phyloP scores from a whole-genome alignment of 129 eudicot species.

The Flaveria linearis region DNA sequence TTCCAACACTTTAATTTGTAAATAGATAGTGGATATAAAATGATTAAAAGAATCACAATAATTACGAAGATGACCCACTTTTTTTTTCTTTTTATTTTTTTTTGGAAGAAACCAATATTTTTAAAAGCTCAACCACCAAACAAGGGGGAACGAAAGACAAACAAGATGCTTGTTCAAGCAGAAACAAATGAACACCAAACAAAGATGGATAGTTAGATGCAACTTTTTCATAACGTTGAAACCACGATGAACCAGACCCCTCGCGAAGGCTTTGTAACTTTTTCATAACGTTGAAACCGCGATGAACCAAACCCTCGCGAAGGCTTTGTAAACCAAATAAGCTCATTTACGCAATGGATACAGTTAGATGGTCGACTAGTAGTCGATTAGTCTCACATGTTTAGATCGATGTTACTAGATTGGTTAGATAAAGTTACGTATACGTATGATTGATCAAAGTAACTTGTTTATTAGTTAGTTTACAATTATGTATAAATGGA shows the following conservation, averaged over 20 bases:
- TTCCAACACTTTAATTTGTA: neutral
- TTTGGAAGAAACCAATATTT: neutral
- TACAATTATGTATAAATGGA: neutral
- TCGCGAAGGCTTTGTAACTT: too few relatives aligned
- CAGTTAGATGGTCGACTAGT: neutral
- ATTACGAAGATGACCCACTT: neutral
- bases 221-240: neutral
- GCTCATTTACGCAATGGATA: too few relatives aligned
- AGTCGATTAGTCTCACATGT: too few relatives aligned
- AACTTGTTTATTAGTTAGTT: neutral
- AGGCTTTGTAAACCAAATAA: too few relatives aligned
- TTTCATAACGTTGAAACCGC: neutral
- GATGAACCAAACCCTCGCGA: neutral
- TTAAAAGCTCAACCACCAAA: neutral
- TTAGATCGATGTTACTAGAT: too few relatives aligned
- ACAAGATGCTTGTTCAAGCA: neutral
- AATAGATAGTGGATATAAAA: neutral
- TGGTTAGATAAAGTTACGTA: too few relatives aligned
- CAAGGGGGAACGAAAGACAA: neutral
- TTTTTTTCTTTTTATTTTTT: neutral
- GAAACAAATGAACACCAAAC: neutral
- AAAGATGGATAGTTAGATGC: neutral
- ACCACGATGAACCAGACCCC: neutral
- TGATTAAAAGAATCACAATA: neutral
- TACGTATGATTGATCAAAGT: neutral